Percentiles rank a stretch among this genome's conserved stretches.
Conservation (phyloP, 768 basidiomycete species). For the Amanita muscaria region DNA sequence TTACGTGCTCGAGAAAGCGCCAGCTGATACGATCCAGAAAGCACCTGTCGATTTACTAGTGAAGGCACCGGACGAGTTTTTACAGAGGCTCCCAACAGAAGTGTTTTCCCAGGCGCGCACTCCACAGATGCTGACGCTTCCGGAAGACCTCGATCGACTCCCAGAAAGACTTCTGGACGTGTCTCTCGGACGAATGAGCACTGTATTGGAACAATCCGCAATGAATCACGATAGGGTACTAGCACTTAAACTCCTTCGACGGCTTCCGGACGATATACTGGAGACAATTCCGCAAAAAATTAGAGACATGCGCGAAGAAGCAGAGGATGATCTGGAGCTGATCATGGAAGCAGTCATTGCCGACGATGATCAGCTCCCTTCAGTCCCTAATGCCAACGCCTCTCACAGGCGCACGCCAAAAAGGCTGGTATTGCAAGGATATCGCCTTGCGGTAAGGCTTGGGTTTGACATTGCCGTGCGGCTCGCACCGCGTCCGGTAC, state of each 20-base stretch:
- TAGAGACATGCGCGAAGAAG: neutral
- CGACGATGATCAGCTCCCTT: neutral
- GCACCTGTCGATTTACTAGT: neutral
- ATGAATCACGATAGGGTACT: neutral
- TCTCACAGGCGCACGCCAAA: too few relatives aligned
- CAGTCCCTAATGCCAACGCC: neutral
- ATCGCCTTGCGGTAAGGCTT: neutral
- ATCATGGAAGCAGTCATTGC: neutral
- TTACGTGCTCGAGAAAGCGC: constrained; percentile 1
- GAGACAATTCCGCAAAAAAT: neutral
- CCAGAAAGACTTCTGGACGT: neutral
- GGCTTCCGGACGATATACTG: neutral
- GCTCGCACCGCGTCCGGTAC: neutral
- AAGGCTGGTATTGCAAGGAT: neutral
- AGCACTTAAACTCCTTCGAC: neutral
- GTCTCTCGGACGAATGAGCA: neutral
- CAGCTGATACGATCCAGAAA: neutral
- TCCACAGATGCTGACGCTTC: neutral
- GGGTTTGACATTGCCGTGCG: neutral
- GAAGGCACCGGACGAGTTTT: neutral
- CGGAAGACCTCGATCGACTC: neutral
- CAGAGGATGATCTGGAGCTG: neutral
- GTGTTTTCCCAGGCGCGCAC: neutral
- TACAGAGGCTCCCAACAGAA: neutral
- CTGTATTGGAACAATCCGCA: neutral